Percentiles rank a stretch among this genome's conserved stretches.
Evolutionary conservation across 257 asterid genomes (phyloP).

Genomic region (Parsonsia alboflavescens): DNA sequence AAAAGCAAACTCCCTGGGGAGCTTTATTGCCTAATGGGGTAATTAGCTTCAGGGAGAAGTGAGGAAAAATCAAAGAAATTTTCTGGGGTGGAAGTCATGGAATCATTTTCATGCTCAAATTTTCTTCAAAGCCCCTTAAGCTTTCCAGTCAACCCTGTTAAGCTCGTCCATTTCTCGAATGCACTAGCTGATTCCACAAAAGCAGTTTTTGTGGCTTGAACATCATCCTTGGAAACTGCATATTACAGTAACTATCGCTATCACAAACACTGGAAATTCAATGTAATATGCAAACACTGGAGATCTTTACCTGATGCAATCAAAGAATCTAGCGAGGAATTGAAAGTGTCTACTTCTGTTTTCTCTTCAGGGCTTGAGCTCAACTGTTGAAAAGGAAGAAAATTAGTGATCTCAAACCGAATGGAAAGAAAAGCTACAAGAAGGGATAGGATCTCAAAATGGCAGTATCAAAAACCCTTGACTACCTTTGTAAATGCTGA

Average conservation of each 20-base stretch:
- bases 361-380: conserved; percentile 80
- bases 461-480: background rate
- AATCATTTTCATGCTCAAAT: background rate
- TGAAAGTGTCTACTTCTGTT: conserved; percentile 60
- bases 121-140: conserved; percentile 75
- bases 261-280: background rate
- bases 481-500: conserved; percentile 76
- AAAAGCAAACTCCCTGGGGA: background rate
- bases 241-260: background rate
- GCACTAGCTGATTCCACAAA: conserved; percentile 78
- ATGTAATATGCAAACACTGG: too few species aligned
- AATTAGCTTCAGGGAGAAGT: background rate
- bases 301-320: conserved; percentile 60
- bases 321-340: conserved; percentile 52
- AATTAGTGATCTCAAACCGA: conserved; percentile 3
- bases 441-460: background rate
- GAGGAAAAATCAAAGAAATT: background rate
- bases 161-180: conserved; percentile 73
- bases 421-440: background rate
- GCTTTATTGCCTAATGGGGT: background rate
- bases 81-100: background rate
- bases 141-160: conserved; percentile 65
- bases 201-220: conserved; percentile 65
- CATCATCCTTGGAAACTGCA: conserved; percentile 64
- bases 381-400: conserved; percentile 44